Percentiles rank a stretch among this genome's conserved stretches.
Evolutionary conservation across 1,139 yeast species (phyloP).

Genomic region (Suhomyces taliae): DNA sequence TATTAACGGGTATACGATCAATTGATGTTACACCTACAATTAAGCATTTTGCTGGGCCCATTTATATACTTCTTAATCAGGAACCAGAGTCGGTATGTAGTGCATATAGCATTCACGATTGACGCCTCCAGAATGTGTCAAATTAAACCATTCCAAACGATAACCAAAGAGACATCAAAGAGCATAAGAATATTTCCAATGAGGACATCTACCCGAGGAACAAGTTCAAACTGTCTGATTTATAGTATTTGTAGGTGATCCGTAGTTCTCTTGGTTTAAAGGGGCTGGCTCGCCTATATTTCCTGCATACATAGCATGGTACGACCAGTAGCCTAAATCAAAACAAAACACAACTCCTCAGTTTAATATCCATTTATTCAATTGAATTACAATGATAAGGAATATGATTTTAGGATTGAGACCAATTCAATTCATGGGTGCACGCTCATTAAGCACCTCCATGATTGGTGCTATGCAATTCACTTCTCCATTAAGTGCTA

Average conservation of each 20-base stretch:
- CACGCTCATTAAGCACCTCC: conserved; percentile 2
- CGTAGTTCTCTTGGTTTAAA: not conserved
- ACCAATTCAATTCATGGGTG: not conserved
- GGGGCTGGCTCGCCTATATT: not conserved
- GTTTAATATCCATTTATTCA: not conserved
- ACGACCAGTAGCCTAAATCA: conserved; percentile 1
- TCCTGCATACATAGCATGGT: conserved; percentile 6
- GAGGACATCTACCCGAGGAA: too few species aligned
- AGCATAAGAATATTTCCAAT: too few species aligned
- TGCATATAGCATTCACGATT: too few species aligned
- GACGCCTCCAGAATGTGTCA: too few species aligned
- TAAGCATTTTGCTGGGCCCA: too few species aligned
- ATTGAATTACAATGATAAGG: conserved; percentile 1
- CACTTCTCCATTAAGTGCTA: conserved; percentile 2
- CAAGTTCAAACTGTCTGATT: not conserved
- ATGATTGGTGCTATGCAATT: conserved; percentile 1
- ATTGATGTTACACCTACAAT: too few species aligned
- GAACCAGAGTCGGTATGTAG: too few species aligned
- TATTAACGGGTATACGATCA: too few species aligned
- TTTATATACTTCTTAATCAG: too few species aligned
- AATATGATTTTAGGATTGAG: conserved; percentile 2
- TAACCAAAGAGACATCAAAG: too few species aligned
- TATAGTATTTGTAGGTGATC: not conserved
- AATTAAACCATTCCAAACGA: too few species aligned
- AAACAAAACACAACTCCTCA: conserved; percentile 2